Evolutionary conservation across 345 rosid genomes (phyloP).

Genomic region (Aethionema arabicum): DNA sequence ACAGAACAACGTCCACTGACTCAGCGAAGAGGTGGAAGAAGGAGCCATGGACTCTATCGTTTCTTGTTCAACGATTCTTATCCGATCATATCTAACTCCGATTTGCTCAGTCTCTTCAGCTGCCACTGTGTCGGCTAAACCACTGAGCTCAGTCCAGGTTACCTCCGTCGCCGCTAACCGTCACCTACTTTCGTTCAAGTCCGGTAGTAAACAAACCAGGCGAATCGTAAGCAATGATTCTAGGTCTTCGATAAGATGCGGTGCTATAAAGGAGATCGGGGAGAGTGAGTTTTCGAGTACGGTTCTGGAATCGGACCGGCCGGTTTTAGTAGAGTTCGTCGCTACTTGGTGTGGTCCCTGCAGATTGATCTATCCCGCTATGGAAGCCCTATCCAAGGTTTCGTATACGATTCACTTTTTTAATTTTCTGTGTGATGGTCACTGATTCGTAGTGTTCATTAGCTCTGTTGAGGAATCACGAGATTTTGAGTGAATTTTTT

Average conservation of each 20-base stretch:
- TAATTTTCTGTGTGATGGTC: not conserved
- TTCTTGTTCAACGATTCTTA: slow-evolving; percentile 37
- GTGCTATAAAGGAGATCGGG: slow-evolving; percentile 53
- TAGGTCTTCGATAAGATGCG: slow-evolving; percentile 38
- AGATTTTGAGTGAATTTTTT: not conserved
- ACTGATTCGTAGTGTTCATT: not conserved
- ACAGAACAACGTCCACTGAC: slow-evolving; percentile 15
- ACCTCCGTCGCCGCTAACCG: slow-evolving; percentile 21
- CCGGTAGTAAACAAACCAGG: slow-evolving; percentile 18
- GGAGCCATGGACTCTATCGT: slow-evolving; percentile 37
- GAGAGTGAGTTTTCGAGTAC: slow-evolving; percentile 55
- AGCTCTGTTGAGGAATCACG: not conserved
- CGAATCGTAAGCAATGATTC: not conserved
- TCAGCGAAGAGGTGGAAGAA: slow-evolving; percentile 19
- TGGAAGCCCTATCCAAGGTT: slow-evolving; percentile 63
- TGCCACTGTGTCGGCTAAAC: slow-evolving; percentile 21
- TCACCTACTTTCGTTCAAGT: slow-evolving; percentile 30
- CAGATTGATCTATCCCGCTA: slow-evolving; percentile 75
- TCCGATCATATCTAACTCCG: slow-evolving; percentile 27
- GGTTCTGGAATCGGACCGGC: slow-evolving; percentile 64
- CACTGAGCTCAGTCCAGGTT: slow-evolving; percentile 22
- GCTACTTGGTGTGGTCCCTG: slow-evolving; percentile 96
- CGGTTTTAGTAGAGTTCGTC: slow-evolving; percentile 82
- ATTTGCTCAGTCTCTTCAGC: not conserved
- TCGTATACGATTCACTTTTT: not conserved